Evolutionary conservation across 768 basidiomycete genomes (phyloP).

Genomic region (Sporobolomyces pararoseus): DNA sequence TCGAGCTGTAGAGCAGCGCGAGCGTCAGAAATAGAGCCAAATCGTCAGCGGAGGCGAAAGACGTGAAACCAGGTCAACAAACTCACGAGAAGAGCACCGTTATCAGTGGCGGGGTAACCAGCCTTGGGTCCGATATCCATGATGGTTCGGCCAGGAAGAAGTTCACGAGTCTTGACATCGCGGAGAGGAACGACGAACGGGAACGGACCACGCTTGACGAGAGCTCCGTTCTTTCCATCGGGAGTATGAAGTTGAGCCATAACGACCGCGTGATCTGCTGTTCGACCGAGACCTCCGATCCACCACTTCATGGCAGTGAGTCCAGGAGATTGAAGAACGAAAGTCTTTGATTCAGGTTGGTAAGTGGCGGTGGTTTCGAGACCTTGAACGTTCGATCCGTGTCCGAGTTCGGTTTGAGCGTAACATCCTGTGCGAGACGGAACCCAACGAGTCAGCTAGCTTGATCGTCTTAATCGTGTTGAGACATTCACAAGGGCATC

Average conservation of each 20-base stretch:
- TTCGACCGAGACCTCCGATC: conserved; percentile 69
- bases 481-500: background rate
- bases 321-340: conserved; percentile 71
- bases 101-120: conserved; percentile 45
- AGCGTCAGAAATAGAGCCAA: too few relatives aligned
- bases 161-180: conserved; percentile 60
- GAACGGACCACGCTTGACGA: conserved; percentile 64
- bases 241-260: conserved; percentile 71
- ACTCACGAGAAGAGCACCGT: conserved; percentile 40
- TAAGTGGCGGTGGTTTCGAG: conserved; percentile 76
- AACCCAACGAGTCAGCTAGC: background rate
- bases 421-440: conserved; percentile 38
- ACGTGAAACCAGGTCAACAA: too few relatives aligned
- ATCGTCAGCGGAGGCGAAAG: too few relatives aligned
- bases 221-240: conserved; percentile 40
- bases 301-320: conserved; percentile 77
- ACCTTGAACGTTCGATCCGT: conserved; percentile 66
- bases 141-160: conserved; percentile 61
- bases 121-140: conserved; percentile 71
- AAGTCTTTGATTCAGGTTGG: conserved; percentile 62
- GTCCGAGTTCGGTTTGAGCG: conserved; percentile 53
- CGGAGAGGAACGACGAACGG: conserved; percentile 70
- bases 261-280: conserved; percentile 69
- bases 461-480: background rate
- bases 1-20: conserved; percentile 28